Conservation (phyloP, 169 alveolate genomes). For the Cryptosporidium xiaoi region DNA sequence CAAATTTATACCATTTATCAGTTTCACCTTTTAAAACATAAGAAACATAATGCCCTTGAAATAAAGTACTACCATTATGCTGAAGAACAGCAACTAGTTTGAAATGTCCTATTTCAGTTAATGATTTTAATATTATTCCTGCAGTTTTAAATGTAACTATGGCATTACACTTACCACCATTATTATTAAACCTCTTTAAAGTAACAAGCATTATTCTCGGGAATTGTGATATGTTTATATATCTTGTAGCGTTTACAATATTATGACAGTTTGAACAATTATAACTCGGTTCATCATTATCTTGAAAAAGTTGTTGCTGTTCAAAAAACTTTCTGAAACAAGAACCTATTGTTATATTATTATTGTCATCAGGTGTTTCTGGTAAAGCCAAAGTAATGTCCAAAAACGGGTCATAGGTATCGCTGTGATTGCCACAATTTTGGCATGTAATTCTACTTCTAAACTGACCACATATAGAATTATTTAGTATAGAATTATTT, state of each 20-base stretch:
- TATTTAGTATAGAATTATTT: constrained; percentile 45
- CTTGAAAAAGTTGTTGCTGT: constrained; percentile 42
- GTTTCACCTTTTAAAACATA: constrained; percentile 28
- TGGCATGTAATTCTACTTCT: constrained; percentile 66
- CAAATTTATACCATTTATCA: constrained; percentile 52
- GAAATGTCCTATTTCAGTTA: constrained; percentile 44
- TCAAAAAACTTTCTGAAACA: constrained; percentile 73
- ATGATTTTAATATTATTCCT: constrained; percentile 58
- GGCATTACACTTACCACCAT: constrained; percentile 42
- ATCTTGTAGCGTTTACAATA: constrained; percentile 55
- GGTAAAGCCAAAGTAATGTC: constrained; percentile 68
- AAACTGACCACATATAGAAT: constrained; percentile 70
- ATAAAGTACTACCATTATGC: constrained; percentile 60
- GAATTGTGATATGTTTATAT: constrained; percentile 61
- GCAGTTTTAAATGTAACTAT: constrained; percentile 62
- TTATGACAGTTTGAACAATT: constrained; percentile 50
- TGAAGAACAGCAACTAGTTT: constrained; percentile 59
- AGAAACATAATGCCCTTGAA: constrained; percentile 70
- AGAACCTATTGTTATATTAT: constrained; percentile 51
- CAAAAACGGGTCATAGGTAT: constrained; percentile 73
- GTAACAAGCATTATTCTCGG: constrained; percentile 63
- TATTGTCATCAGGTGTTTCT: constrained; percentile 9
- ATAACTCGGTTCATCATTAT: constrained; percentile 60
- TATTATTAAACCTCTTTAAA: constrained; percentile 53
- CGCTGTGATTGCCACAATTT: constrained; percentile 55